Percentiles rank a stretch among this genome's conserved stretches.
Conservation (phyloP, 305 asterid genomes). For the Stenogyne calaminthoides region DNA sequence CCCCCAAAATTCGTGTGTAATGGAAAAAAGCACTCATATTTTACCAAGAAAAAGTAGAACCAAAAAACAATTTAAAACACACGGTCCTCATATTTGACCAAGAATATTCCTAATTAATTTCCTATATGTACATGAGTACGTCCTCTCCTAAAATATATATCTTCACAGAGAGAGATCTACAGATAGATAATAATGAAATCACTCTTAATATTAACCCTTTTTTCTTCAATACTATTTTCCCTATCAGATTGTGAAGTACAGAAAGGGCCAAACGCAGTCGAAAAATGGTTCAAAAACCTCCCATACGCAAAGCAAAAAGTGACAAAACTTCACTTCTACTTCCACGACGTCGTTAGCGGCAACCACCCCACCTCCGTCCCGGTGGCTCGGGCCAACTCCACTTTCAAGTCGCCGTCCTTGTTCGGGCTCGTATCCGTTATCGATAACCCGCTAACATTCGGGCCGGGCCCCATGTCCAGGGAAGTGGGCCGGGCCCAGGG, state of each 20-base stretch:
- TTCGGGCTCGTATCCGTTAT: constrained; percentile 39
- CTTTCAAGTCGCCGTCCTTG: constrained; percentile 24
- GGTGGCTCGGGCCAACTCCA: constrained; percentile 36
- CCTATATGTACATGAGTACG: background rate
- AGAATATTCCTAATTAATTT: too few species aligned
- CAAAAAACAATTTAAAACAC: background rate
- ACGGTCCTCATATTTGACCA: background rate
- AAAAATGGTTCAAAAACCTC: constrained; percentile 38
- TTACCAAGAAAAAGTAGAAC: background rate
- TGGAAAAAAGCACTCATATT: background rate
- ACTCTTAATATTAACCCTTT: background rate
- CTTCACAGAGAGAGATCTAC: background rate
- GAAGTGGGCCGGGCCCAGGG: constrained; percentile 51
- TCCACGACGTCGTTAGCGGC: constrained; percentile 43
- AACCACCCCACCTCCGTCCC: constrained; percentile 28
- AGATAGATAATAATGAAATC: background rate
- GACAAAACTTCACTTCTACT: constrained; percentile 45
- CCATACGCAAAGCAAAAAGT: constrained; percentile 29
- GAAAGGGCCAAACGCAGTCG: constrained; percentile 31
- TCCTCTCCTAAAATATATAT: background rate
- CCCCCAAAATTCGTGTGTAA: background rate
- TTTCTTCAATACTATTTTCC: background rate
- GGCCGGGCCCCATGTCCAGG: constrained; percentile 32
- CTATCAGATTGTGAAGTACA: background rate
- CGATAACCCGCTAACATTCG: constrained; percentile 40